These are phyloP conservation scores for Ustilago loliicola DNA, from an alignment of 1,284 basidiomycete species.

Conservation along the genomic window DNA sequence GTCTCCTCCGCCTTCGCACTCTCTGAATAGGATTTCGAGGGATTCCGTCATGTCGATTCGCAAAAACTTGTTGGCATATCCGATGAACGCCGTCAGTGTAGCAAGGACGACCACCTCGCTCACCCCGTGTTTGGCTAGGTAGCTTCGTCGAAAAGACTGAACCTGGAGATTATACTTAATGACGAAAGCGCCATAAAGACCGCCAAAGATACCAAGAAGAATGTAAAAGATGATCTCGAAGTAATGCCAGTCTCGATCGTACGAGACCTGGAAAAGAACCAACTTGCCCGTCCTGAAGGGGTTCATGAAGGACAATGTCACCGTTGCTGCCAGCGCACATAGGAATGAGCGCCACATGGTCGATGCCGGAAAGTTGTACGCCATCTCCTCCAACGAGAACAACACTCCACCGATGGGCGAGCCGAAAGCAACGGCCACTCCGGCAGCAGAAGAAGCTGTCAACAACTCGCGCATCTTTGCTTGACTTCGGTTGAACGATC, in stretches of 20 bases:
- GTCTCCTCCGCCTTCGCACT: conserved; percentile 95
- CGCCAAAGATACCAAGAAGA: conserved; percentile 94
- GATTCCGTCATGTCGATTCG: conserved; percentile 98
- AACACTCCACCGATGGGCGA: conserved; percentile 97
- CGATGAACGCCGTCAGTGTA: conserved; percentile 87
- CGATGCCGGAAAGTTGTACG: conserved; percentile 92
- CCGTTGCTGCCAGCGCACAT: conserved; percentile 95
- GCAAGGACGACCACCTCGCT: conserved; percentile 90
- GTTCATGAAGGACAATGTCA: conserved; percentile 97
- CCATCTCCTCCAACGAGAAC: conserved; percentile 83
- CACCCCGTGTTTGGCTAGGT: conserved; percentile 85
- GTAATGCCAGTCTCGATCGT: conserved; percentile 98
- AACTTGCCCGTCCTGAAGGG: conserved; percentile 98
- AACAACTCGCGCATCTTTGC: conserved; percentile 96
- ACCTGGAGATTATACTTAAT: conserved; percentile 97
- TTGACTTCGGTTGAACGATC: conserved; percentile 86
- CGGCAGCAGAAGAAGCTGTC: conserved; percentile 94
- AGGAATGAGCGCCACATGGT: conserved; percentile 99
- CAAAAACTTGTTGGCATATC: conserved; percentile 94
- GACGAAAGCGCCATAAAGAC: conserved; percentile 95
- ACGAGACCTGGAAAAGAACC: conserved; percentile 97
- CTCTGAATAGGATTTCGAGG: conserved; percentile 94
- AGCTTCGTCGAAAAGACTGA: conserved; percentile 90
- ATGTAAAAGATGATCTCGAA: conserved; percentile 97
- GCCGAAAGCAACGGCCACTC: conserved; percentile 97